Evolutionary conservation across 768 basidiomycete species (phyloP).

Genomic region (Termitomyces sp.): DNA sequence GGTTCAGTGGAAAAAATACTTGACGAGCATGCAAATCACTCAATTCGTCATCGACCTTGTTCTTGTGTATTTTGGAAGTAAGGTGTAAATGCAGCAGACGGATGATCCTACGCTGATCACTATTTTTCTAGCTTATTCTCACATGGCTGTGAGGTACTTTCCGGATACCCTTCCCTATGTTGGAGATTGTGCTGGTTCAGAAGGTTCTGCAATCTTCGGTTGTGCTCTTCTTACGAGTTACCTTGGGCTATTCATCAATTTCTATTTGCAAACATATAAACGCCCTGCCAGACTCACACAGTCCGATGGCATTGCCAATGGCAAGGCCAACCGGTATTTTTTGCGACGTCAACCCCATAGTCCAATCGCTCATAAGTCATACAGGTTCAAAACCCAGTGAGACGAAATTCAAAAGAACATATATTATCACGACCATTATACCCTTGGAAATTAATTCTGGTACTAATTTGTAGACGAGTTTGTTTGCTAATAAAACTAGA

Average conservation of each 20-base stretch:
- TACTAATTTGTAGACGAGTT: slow-evolving; percentile 26
- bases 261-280: slow-evolving; percentile 84
- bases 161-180: slow-evolving; percentile 54
- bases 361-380: slow-evolving; percentile 7
- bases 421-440: slow-evolving; percentile 31
- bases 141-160: slow-evolving; percentile 67
- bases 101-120: not conserved
- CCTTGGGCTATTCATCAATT: slow-evolving; percentile 93
- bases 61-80: slow-evolving; percentile 93
- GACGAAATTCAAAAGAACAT: slow-evolving; percentile 12
- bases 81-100: slow-evolving; percentile 27
- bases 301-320: slow-evolving; percentile 39
- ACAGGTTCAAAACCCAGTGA: slow-evolving; percentile 28
- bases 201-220: slow-evolving; percentile 83
- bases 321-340: slow-evolving; percentile 37
- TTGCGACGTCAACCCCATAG: not conserved
- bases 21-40: slow-evolving; percentile 93
- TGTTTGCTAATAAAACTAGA: slow-evolving; percentile 8
- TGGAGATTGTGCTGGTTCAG: slow-evolving; percentile 85
- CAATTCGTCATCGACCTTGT: slow-evolving; percentile 93
- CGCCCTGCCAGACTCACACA: slow-evolving; percentile 37
- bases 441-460: slow-evolving; percentile 27
- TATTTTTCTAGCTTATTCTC: slow-evolving; percentile 59
- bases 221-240: slow-evolving; percentile 86
- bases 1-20: slow-evolving; percentile 93